A percentile compares a stretch with the other conserved stretches of the same genome.
Conservation (phyloP, 108 stramenopile species). For the Conticribra weissflogii region DNA sequence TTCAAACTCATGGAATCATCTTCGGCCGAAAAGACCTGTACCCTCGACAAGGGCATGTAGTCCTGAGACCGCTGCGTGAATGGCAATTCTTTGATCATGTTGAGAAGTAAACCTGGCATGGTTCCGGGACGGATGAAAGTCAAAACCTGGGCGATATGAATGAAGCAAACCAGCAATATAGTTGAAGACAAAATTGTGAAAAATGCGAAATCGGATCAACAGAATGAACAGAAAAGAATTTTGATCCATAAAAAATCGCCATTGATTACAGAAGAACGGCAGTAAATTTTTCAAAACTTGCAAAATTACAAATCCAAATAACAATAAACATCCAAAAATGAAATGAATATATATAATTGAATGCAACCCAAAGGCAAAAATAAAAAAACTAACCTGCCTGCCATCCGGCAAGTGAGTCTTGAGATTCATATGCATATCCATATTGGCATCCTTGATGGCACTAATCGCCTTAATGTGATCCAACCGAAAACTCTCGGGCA, state of each 20-base stretch:
- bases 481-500: conserved; percentile 87
- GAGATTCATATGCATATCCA: conserved; percentile 81
- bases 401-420: conserved; percentile 78
- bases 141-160: conserved; percentile 39
- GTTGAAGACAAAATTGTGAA: background rate
- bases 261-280: too few relatives aligned
- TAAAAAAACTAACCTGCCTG: conserved; percentile 32
- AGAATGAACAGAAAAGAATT: too few relatives aligned
- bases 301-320: too few relatives aligned
- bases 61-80: conserved; percentile 52
- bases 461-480: conserved; percentile 97
- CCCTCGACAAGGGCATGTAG: conserved; percentile 67
- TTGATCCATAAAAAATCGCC: too few relatives aligned
- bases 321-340: background rate
- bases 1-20: conserved; percentile 90
- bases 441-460: conserved; percentile 81
- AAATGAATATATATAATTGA: background rate
- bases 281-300: too few relatives aligned
- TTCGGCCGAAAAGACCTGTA: conserved; percentile 88
- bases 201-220: too few relatives aligned
- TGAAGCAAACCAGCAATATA: conserved; percentile 11
- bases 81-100: conserved; percentile 81
- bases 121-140: conserved; percentile 91
- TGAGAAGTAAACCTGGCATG: conserved; percentile 73
- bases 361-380: background rate